These are phyloP conservation scores for Phaeolepiota aurea DNA, from an alignment of 768 basidiomycete species.

Conservation along the genomic window DNA sequence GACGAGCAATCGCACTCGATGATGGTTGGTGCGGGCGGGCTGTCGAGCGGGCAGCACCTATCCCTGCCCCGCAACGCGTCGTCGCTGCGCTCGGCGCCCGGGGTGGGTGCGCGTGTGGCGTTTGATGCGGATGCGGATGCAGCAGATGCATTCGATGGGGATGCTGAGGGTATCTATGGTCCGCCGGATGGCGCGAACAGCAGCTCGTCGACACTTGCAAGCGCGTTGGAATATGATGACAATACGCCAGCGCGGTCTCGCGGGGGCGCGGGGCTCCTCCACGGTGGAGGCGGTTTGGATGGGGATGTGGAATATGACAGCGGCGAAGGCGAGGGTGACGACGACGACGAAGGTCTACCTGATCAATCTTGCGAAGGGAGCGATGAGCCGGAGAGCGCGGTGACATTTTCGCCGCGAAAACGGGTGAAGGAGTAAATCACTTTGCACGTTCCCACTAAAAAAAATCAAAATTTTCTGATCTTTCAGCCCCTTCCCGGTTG, in stretches of 20 bases:
- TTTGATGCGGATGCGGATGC: no score
- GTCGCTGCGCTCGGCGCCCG: no score
- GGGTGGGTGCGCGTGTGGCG: no score
- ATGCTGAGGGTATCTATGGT: background rate
- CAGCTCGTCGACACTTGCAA: constrained; percentile 40
- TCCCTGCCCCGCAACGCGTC: background rate
- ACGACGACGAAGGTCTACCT: constrained; percentile 20
- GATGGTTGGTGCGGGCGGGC: constrained; percentile 8
- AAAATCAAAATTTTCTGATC: background rate
- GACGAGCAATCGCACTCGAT: constrained; percentile 1
- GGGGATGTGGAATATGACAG: background rate
- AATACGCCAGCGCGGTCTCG: no score
- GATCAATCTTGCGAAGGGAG: constrained; percentile 6
- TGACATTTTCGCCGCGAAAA: constrained; percentile 22
- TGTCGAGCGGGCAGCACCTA: constrained; percentile 6
- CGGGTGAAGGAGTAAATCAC: constrained; percentile 3
- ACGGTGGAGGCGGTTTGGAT: no score
- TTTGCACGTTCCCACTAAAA: constrained; percentile 3
- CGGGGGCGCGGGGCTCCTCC: no score
- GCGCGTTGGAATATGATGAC: background rate
- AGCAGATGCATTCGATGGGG: background rate
- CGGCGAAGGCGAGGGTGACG: constrained; percentile 20
- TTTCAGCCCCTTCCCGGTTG: background rate
- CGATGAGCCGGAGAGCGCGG: constrained; percentile 16
- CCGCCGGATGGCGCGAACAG: background rate